Base-by-base conservation (phyloP, 805 yeast species). In the Yamadazyma laniorum region DNA sequence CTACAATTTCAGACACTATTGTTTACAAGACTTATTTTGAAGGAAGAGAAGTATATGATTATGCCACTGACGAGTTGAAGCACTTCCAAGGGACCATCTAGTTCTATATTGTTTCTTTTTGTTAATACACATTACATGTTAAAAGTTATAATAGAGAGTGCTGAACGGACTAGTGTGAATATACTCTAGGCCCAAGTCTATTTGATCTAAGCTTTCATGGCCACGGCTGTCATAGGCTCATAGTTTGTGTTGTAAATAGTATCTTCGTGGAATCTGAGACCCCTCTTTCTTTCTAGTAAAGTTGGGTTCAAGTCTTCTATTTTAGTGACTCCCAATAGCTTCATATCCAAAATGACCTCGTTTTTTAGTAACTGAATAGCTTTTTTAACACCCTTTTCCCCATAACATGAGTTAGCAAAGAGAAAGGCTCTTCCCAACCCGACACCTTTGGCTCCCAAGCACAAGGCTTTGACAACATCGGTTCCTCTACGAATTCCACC, bases 331-430 rank as follows among this genome's bases (percentile, higher is more conserved):
- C 95, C 96, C 25, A 87, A 57, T 35, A 88, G 65, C 46, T 93
- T 72, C 95, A 88, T 84, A 52, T 80, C 77, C 82, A 84, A 79
- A 38, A 70, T 77, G 16, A 87, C 48, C 56, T 87, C 95, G 43
- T 79, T 83, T 46, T 77, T 77, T 45, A 88, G 63, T 40, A 87
- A 61, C 39, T 76, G 77, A 39, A 79, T 70, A 2, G 82, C 78
- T 48, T 67, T 77, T 16, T 70, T 66, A 11, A 80, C 86, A 47
- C 87, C 87, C 12, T 67, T 69, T 48, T 77, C 82, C 15, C 87
- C 86, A 51, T 78, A 80, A 5, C 76, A 67, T 4, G 80, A 66
- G 53, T 77, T 79, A 13, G 86, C 82, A 48, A 80, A 82, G 25
- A 81, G 49, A 55, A 80, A 75, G 4, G 85, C 81, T 54, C 87